These are phyloP conservation scores for Nothophoma quercina DNA, from an alignment of 2,329 filamentous ascomycete genomes.

Conservation along the genomic window DNA sequence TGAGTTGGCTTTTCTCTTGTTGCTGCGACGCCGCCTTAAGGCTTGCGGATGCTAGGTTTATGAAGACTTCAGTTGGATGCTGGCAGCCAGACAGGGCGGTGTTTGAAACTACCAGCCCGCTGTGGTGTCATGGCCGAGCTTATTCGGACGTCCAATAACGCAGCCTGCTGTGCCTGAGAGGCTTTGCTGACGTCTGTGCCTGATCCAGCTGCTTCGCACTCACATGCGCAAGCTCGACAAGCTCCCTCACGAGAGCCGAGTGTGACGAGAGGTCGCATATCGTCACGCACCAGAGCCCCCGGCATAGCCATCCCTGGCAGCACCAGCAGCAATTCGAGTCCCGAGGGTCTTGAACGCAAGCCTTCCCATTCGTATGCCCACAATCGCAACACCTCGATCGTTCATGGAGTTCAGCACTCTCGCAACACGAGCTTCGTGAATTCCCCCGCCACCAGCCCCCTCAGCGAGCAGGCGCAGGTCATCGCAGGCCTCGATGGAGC, in stretches of 20 bases:
- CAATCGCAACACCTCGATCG: constrained; percentile 95
- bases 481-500: constrained; percentile 51
- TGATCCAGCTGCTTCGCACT: constrained; percentile 49
- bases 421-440: constrained; percentile 87
- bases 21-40: constrained; percentile 8
- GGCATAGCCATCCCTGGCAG: constrained; percentile 41
- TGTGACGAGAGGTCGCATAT: constrained; percentile 55
- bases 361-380: constrained; percentile 71
- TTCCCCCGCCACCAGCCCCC: constrained; percentile 76
- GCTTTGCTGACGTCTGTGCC: constrained; percentile 42
- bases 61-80: constrained; percentile 25
- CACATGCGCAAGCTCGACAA: constrained; percentile 50
- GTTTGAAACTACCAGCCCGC: constrained; percentile 25
- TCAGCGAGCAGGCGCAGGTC: constrained; percentile 87
- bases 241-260: constrained; percentile 53
- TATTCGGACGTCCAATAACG: constrained; percentile 27
- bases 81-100: constrained; percentile 8
- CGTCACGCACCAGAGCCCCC: constrained; percentile 55
- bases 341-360: constrained; percentile 56
- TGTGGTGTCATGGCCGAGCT: constrained; percentile 30
- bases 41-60: constrained; percentile 21
- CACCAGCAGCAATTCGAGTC: constrained; percentile 47
- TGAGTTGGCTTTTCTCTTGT: constrained; percentile 39
- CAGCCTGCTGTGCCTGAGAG: constrained; percentile 22
- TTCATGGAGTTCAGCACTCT: constrained; percentile 92